Evolutionary conservation across 2,329 filamentous ascomycete species (phyloP), one percentile per base, ranked within the genome.

Genomic region (Leptographium flavum): DNA sequence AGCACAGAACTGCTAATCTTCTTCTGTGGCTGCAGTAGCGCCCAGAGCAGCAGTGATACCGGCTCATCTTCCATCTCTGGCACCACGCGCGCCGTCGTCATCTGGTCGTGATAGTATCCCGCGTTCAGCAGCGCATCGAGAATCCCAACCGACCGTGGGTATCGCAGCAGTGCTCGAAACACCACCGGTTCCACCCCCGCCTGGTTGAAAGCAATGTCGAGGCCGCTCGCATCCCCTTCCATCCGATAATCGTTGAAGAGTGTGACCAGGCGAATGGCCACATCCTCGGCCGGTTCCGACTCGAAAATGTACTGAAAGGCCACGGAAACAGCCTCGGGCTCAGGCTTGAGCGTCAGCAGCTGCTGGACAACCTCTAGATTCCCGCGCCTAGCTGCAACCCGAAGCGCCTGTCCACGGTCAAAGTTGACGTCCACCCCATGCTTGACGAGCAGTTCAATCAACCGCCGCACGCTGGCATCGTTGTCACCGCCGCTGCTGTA

Each of bases 11-110:
- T 74, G 57, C 74, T 79, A 42, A 81, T 67, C 49, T 69, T 70
- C 57, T 81, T 81, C 50, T 79, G 74, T 0, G 74, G 73, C 50
- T 81, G 76, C 7, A 74, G 60, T 43, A 83, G 63, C 0, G 74
- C 69, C 78, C 78, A 83, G 42, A 71, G 61, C 8, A 83, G 60
- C 2, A 79, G 61, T 2, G 73, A 73, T 38, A 78, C 66, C 10
- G 65, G 60, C 56, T 83, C 78, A 3, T 66, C 61, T 31, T 72
- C 65, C 0, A 68, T 48, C 11, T 68, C 64, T 0, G 68, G 60
- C 45, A 71, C 60, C 2, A 74, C 61, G 3, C 58, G 62, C 44
- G 58, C 64, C 1, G 52, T 63, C 2, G 64, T 64, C 47, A 63
- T 63, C 52, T 78, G 72, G 47, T 80, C 74, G 47, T 78, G 64